Base-by-base conservation (phyloP, 2,329 filamentous ascomycete species). In the Elsinoe fawcettii region DNA sequence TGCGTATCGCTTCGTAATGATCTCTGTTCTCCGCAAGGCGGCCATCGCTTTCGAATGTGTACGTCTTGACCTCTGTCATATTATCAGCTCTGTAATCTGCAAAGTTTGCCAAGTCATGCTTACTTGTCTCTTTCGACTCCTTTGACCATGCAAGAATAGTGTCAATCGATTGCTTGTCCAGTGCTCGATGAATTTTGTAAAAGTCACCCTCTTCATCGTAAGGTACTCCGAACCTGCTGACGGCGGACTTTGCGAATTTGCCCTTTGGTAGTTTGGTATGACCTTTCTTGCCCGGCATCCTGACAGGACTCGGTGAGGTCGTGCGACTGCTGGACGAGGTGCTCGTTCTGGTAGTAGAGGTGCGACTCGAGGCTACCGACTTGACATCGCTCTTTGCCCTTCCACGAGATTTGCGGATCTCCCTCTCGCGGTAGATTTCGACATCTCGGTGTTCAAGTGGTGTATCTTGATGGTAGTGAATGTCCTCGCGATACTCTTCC, bases 81-180 rank as follows among this genome's bases (percentile, higher is more conserved):
- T n/a, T 51, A 58, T 68, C 47, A 66, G 66, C 36, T n/a, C 12
- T 3, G 23, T 9, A 12, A 20, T 9, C 23, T 22, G 46, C 2
- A 12, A 6, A 2, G 20, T 27, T 14, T 39, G 3, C 12, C 7
- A 4, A 18, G 34, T 6, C 14, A 51, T 58, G 36, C 73, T 56
- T 66, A 75, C 75, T 69, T 51, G 65, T 69, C 53, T 75, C 73
- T 67, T 75, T 75, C 72, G 89, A 90, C 30, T 86, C 83, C 66
- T 90, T 87, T 70, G 89, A 95, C 51, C 90, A 77, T 65, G 83
- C 86, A 65, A 96, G 87, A 44, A 96, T 79, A 66, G 95, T 87
- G 64, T 96, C 90, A 61, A 96, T 96, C 65, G 96, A 90, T 16
- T 92, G 84, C 65, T 95, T 91, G 14, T 89, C 88, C 4, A 97